phyloP scores from a whole-genome alignment of 78 protist genomes.

The slime mould (Dictyostelium discoideum) region DNA sequence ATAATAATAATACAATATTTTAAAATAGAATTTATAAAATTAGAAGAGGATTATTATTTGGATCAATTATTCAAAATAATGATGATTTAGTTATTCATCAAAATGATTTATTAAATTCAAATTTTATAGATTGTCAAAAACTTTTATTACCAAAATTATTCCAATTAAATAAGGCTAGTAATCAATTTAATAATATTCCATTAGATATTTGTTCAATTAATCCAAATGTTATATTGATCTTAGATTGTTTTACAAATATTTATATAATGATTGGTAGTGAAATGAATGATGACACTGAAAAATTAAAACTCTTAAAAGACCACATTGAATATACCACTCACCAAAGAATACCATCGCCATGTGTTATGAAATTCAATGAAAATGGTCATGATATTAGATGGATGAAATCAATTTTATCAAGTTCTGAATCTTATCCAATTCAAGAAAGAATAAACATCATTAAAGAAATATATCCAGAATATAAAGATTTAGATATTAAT shows the following conservation, averaged over 20 bases:
- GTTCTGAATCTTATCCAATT: neutral
- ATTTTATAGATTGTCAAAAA: slow-evolving; percentile 28
- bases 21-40: slow-evolving; percentile 4
- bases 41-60: slow-evolving; percentile 34
- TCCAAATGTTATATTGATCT: neutral
- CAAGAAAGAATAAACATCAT: slow-evolving; percentile 20
- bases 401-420: neutral
- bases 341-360: slow-evolving; percentile 25
- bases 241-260: neutral
- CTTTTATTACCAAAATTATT: slow-evolving; percentile 43
- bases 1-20: no score
- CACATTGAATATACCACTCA: neutral
- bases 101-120: slow-evolving; percentile 6
- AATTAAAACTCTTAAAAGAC: neutral
- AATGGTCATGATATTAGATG: slow-evolving; percentile 2
- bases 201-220: slow-evolving; percentile 10
- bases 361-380: slow-evolving; percentile 7
- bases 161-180: neutral
- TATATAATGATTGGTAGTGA: slow-evolving; percentile 17
- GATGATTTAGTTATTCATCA: slow-evolving; percentile 36
- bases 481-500: neutral
- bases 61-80: slow-evolving; percentile 47
- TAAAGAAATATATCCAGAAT: slow-evolving; percentile 27
- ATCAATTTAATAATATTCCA: neutral
- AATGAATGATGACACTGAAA: neutral